Base-by-base conservation (phyloP, 192 early-diverging fungal species). In the Dimargaris verticillata region DNA sequence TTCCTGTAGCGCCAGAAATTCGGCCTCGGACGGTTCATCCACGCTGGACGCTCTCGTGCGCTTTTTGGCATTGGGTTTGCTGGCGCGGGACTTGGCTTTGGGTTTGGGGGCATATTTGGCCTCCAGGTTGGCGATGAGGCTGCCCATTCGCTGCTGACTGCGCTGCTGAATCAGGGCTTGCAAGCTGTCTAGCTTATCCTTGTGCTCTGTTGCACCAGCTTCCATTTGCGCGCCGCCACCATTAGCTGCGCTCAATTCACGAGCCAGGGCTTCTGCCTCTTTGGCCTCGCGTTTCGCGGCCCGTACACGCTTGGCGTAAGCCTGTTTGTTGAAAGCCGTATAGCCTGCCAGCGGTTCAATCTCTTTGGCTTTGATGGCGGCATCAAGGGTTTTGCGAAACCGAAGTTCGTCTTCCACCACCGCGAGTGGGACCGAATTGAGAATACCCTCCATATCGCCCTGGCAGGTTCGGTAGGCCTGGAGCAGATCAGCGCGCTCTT, bases 401-500 rank as follows among this genome's bases (percentile, higher is more conserved):
- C 88, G 71, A 26, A 66, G 70, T 42, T 82, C 77, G 58, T 95
- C 90, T 1, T 80, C 80, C 17, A 78, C 69, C 11, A 66, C 74
- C 14, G 75, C 74, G 33, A 85, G 70, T 60, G 79, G 67, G 3
- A 95, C 80, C 17, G 75, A 60, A 0, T 74, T 64, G 33, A 90
- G 67, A 28, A 95, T 88, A 29, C 60, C 38, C 48, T 83, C 80
- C 72, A 95, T 72, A 62, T 87, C 78, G 7, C 89, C 89, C 28
- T 86, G 73, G 59, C 71, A 73, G 20, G 74, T 63, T 7, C 68
- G 73, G 67, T 89, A 92, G 0, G 80, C 76, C 22, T 74, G 66
- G 11, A 89, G 47, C 7, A 94, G 69, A 69, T 91, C 89, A 22
- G 64, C 50, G 18, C 68, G 71, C 64, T 94, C 88, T 64, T 91